A percentile compares a stretch with the other conserved stretches of the same genome.
phyloP scores from a whole-genome alignment of 1,284 basidiomycete species.

The Trichosporon faecale region DNA sequence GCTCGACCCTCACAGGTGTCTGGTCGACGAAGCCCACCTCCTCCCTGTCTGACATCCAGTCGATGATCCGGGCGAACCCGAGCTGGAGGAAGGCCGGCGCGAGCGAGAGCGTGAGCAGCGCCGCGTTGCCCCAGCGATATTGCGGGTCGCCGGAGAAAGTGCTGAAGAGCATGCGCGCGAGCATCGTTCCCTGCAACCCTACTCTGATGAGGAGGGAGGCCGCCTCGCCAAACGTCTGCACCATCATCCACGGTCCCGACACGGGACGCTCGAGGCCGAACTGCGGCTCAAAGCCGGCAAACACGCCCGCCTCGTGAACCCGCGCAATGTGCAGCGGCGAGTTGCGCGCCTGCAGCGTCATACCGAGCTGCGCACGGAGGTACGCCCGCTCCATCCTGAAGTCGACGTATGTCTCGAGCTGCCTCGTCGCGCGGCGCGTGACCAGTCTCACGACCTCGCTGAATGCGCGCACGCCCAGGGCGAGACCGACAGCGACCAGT shows the following conservation, averaged over 20 bases:
- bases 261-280: conserved; percentile 1
- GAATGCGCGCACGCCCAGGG: not conserved
- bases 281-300: conserved; percentile 28
- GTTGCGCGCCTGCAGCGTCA: conserved; percentile 71
- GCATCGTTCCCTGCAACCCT: conserved; percentile 58
- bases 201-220: conserved; percentile 59
- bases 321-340: conserved; percentile 68
- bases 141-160: conserved; percentile 15
- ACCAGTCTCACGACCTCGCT: not conserved
- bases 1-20: not conserved
- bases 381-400: conserved; percentile 71
- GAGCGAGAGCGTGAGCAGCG: conserved; percentile 15
- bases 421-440: not conserved
- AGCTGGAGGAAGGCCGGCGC: conserved; percentile 11
- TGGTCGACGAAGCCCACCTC: not conserved
- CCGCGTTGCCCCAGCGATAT: conserved; percentile 3
- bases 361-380: conserved; percentile 67
- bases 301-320: conserved; percentile 66
- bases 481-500: not conserved
- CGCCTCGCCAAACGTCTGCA: conserved; percentile 66
- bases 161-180: conserved; percentile 52
- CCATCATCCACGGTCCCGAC: conserved; percentile 25
- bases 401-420: conserved; percentile 61
- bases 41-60: not conserved
- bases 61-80: not conserved